phyloP scores from a whole-genome alignment of 179 eudicot genomes.

The Silene noctiflora region DNA sequence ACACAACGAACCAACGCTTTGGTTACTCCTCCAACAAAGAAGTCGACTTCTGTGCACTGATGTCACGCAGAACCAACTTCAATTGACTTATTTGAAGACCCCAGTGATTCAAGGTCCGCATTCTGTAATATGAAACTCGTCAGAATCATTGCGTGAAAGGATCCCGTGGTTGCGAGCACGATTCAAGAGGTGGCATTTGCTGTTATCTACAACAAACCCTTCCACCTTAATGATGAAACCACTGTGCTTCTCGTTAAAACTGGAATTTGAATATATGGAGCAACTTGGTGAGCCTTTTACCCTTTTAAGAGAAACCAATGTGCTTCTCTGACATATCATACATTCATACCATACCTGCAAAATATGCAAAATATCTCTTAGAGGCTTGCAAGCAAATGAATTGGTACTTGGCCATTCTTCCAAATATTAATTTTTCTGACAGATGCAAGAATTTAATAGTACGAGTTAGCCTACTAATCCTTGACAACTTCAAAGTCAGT shows the following conservation, averaged over 20 bases:
- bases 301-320: slow-evolving; percentile 32
- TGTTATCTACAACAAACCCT: too few species aligned
- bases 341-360: slow-evolving; percentile 52
- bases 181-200: too few species aligned
- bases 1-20: slow-evolving; percentile 85
- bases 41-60: slow-evolving; percentile 31
- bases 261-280: slow-evolving; percentile 34
- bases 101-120: slow-evolving; percentile 42
- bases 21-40: slow-evolving; percentile 65
- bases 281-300: slow-evolving; percentile 35
- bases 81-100: slow-evolving; percentile 42
- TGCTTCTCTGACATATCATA: slow-evolving; percentile 28
- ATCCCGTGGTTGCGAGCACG: slow-evolving; percentile 19
- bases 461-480: too few species aligned
- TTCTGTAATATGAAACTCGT: slow-evolving; percentile 66
- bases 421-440: too few species aligned
- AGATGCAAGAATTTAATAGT: too few species aligned
- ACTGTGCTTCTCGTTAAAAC: slow-evolving; percentile 14
- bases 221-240: too few species aligned
- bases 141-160: slow-evolving; percentile 69
- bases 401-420: too few species aligned
- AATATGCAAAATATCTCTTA: slow-evolving; percentile 1
- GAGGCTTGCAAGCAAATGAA: neutral
- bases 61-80: slow-evolving; percentile 48
- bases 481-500: too few species aligned